These are phyloP conservation scores for Skeletonema menzelii DNA, from an alignment of 108 stramenopile genomes.

Conservation along the genomic window DNA sequence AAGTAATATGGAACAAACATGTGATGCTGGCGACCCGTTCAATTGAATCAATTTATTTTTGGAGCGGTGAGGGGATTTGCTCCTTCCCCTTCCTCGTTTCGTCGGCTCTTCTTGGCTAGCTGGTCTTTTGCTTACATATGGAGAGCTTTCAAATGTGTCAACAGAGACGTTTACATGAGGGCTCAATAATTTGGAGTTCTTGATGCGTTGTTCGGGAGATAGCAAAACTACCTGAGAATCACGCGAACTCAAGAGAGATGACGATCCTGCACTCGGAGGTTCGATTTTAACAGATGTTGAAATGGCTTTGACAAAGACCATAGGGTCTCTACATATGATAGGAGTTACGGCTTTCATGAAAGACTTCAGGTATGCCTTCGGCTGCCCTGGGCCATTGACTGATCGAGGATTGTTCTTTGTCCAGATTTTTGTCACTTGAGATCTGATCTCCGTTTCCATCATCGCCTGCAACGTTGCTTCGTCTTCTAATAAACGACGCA, in stretches of 20 bases:
- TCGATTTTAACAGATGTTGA: conserved; percentile 52
- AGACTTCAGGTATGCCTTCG: conserved; percentile 41
- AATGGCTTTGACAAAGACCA: conserved; percentile 69
- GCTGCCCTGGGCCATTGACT: conserved; percentile 23
- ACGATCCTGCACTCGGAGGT: conserved; percentile 23
- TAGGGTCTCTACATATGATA: conserved; percentile 75
- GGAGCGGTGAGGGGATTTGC: conserved; percentile 52
- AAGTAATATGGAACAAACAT: conserved; percentile 60
- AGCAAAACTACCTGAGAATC: conserved; percentile 44
- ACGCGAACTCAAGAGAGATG: conserved; percentile 14
- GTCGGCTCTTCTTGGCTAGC: conserved; percentile 42
- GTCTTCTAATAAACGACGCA: conserved; percentile 90
- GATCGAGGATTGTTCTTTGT: conserved; percentile 48
- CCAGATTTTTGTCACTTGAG: conserved; percentile 55
- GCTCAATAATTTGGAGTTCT: conserved; percentile 50
- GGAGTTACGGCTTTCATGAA: conserved; percentile 68
- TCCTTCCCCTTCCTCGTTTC: conserved; percentile 35
- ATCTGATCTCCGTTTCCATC: conserved; percentile 93
- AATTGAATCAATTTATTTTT: conserved; percentile 38
- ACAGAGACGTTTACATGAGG: conserved; percentile 7
- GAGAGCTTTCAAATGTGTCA: background rate
- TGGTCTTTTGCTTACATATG: conserved; percentile 16
- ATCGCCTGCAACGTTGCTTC: conserved; percentile 77
- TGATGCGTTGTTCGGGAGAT: conserved; percentile 43
- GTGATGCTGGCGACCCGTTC: conserved; percentile 55